Evolutionary conservation across 805 yeast species (phyloP).

Genomic region (Ogataea siamensis): DNA sequence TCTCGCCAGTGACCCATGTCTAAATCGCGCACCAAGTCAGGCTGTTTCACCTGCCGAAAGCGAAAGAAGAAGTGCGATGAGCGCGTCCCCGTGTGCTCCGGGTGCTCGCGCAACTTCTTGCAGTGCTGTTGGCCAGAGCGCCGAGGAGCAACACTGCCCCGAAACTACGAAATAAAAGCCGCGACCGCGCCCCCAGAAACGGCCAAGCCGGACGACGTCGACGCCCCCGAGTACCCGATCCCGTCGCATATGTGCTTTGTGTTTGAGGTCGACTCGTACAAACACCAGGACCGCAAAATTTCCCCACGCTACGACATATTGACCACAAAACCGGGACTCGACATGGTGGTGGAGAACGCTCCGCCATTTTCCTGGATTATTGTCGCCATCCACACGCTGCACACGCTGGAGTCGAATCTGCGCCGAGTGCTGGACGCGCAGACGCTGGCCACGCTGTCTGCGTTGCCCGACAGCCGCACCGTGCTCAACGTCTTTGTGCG

Average conservation of each 20-base stretch:
- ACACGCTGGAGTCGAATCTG: constrained; percentile 6
- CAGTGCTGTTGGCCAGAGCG: constrained; percentile 35
- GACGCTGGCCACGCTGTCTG: constrained; percentile 2
- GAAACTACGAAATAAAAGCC: constrained; percentile 27
- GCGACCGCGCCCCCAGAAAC: constrained; percentile 13
- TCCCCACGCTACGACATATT: constrained; percentile 4
- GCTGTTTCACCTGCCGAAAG: constrained; percentile 39
- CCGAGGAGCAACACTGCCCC: constrained; percentile 27
- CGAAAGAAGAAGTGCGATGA: constrained; percentile 40
- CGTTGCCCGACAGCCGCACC: constrained; percentile 9
- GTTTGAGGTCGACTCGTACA: constrained; percentile 26
- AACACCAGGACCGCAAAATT: constrained; percentile 11
- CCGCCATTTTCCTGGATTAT: constrained; percentile 16
- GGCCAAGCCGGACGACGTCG: not conserved
- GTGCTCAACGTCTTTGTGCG: constrained; percentile 34
- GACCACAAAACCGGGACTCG: constrained; percentile 1
- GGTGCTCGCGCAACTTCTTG: constrained; percentile 35
- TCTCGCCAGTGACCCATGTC: constrained; percentile 2
- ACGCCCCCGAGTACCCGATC: constrained; percentile 19
- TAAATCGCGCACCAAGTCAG: constrained; percentile 32
- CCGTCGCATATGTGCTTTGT: constrained; percentile 31
- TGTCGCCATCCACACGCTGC: constrained; percentile 11
- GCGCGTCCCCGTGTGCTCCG: constrained; percentile 33
- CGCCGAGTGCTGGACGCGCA: constrained; percentile 1
- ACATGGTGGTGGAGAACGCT: constrained; percentile 1